Evolutionary conservation across 2,329 filamentous ascomycete species (phyloP).

Genomic region (Scortechinia acanthostroma): DNA sequence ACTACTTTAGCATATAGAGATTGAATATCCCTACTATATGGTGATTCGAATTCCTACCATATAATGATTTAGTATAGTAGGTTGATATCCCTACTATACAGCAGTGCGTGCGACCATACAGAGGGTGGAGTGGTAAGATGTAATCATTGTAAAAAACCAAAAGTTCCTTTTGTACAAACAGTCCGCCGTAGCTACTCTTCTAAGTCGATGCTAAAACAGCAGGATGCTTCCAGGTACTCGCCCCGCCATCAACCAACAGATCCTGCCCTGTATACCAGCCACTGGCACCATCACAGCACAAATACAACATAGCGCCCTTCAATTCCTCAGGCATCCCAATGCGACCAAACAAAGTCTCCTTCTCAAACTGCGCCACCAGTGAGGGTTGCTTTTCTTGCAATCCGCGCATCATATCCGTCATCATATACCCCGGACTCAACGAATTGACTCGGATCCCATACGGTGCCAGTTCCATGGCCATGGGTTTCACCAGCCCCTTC

Average conservation of each 20-base stretch:
- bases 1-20: no score
- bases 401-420: conserved; percentile 17
- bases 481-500: conserved; percentile 33
- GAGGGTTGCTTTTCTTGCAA: not conserved
- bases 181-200: no score
- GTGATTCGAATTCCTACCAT: no score
- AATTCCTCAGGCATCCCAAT: not conserved
- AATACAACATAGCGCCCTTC: not conserved
- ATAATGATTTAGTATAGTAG: no score
- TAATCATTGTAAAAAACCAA: no score
- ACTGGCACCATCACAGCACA: not conserved
- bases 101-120: no score
- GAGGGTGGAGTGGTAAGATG: no score
- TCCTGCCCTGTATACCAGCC: not conserved
- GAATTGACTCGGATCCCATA: conserved; percentile 30
- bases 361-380: not conserved
- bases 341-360: not conserved
- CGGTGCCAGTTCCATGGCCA: conserved; percentile 31
- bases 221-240: no score
- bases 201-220: no score
- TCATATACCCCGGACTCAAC: conserved; percentile 29
- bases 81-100: no score
- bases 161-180: no score
- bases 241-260: not conserved
- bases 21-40: no score